These are phyloP conservation scores for Leccinum idahoense DNA, from an alignment of 1,284 basidiomycete genomes.

Conservation along the genomic window DNA sequence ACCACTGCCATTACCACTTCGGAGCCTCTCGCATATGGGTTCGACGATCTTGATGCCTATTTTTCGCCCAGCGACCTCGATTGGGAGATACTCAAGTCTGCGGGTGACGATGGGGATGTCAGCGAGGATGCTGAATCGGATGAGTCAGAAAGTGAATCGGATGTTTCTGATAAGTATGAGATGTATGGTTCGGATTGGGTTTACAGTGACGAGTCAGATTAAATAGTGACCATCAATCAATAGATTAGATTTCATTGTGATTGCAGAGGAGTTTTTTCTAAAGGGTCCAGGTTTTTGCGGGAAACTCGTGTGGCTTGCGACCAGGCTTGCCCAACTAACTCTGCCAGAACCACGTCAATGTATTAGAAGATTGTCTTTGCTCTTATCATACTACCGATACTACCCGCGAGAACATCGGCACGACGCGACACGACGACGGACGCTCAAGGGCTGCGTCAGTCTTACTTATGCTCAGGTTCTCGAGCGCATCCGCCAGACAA, in stretches of 20 bases:
- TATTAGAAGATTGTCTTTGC: too few relatives aligned
- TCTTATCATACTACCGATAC: too few relatives aligned
- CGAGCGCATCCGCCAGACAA: neutral
- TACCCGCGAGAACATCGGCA: too few relatives aligned
- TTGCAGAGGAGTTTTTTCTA: too few relatives aligned
- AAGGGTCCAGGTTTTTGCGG: too few relatives aligned
- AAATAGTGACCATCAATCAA: too few relatives aligned
- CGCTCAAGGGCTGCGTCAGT: slow-evolving; percentile 1
- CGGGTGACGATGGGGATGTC: neutral
- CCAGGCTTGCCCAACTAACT: too few relatives aligned
- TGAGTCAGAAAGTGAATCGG: neutral
- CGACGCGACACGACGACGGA: too few relatives aligned
- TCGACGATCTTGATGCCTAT: neutral
- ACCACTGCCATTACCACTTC: neutral
- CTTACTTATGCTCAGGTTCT: slow-evolving; percentile 16
- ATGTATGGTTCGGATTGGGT: neutral
- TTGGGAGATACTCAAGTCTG: neutral
- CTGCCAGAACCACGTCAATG: too few relatives aligned
- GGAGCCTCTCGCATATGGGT: neutral
- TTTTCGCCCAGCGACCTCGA: neutral
- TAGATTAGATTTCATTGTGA: too few relatives aligned
- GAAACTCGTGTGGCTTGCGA: too few relatives aligned
- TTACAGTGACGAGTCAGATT: neutral
- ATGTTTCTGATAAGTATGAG: neutral
- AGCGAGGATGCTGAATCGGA: neutral